These are phyloP conservation scores for Clavispora carvajalis DNA, from an alignment of 805 yeast genomes.

Conservation along the genomic window DNA sequence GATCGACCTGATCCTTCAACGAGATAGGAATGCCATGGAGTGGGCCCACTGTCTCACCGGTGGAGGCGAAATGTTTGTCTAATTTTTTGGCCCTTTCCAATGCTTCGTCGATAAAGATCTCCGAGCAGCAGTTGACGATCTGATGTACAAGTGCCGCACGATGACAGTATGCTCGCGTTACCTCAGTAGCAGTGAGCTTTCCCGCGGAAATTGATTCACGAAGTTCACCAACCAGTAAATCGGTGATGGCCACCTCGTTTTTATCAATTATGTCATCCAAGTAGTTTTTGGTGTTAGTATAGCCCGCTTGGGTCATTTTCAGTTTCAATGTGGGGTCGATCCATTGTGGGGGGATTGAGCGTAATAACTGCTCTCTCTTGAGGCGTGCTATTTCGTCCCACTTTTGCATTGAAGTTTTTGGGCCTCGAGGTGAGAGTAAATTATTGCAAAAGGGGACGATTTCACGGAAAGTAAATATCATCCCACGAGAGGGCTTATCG, in stretches of 20 bases:
- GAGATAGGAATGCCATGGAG: constrained; percentile 3
- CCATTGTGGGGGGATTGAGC: background rate
- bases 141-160: constrained; percentile 24
- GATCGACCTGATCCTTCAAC: constrained; percentile 2
- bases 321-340: background rate
- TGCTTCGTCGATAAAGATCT: constrained; percentile 19
- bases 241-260: background rate
- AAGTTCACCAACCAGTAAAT: background rate
- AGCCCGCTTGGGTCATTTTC: background rate
- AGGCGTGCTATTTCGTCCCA: background rate
- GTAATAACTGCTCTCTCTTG: background rate
- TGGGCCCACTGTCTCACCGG: constrained; percentile 11
- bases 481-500: no score
- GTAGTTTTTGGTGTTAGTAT: background rate
- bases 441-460: no score
- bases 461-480: no score
- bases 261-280: background rate
- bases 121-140: constrained; percentile 18
- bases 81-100: constrained; percentile 15
- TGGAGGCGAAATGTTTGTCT: constrained; percentile 10
- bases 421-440: no score
- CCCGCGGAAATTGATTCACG: background rate
- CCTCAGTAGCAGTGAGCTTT: constrained; percentile 1
- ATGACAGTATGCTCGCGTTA: constrained; percentile 21
- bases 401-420: background rate